Conservation (phyloP, 345 rosid species). For the Mallotus nudiflorus region DNA sequence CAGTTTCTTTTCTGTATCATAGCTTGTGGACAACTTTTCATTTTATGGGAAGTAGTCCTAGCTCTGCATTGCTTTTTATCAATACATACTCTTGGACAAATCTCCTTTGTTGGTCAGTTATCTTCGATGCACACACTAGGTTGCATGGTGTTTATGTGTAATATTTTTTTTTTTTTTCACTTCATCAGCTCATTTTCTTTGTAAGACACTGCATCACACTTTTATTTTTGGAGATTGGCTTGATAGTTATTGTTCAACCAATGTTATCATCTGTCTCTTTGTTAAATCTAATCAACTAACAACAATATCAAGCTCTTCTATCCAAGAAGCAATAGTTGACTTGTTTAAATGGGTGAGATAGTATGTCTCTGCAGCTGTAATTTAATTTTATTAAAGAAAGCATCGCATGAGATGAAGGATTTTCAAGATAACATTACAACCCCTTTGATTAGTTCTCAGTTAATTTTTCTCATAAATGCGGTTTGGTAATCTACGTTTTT, state of each 20-base stretch:
- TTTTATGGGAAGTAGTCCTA: background rate
- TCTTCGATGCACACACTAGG: background rate
- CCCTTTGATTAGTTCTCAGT: background rate
- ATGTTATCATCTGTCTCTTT: too few relatives aligned
- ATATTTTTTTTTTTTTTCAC: background rate
- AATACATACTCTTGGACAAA: background rate
- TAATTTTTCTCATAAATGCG: background rate
- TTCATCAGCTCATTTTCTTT: background rate
- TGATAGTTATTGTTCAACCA: background rate
- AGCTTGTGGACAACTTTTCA: background rate
- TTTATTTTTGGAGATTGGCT: background rate
- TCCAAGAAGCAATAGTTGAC: background rate
- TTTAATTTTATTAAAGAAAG: too few relatives aligned
- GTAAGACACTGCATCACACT: background rate
- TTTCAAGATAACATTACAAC: background rate
- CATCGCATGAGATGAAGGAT: background rate
- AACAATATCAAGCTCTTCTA: background rate
- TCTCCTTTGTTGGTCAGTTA: background rate
- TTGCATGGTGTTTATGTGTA: background rate
- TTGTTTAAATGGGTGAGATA: conserved; percentile 1
- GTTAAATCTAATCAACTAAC: background rate
- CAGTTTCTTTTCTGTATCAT: background rate
- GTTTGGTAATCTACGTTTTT: too few relatives aligned
- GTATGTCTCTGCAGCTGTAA: too few relatives aligned
- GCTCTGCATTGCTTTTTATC: background rate